Conservation (phyloP, 768 basidiomycete species). For the Sporobolomyces pararoseus region DNA sequence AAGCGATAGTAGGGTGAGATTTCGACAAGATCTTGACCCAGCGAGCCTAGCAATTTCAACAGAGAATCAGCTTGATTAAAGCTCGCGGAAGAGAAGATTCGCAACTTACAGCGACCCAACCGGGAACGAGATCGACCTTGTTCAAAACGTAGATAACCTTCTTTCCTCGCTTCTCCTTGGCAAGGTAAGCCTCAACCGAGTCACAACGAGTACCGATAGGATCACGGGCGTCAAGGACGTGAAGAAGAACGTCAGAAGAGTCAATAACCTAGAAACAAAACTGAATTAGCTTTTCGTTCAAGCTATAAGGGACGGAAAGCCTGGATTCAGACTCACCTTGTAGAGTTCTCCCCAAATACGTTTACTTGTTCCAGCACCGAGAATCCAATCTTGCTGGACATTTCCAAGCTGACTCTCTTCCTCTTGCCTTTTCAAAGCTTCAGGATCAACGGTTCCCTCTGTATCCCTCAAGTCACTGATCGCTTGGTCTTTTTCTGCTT, state of each 20-base stretch:
- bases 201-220: conserved; percentile 93
- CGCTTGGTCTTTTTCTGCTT: conserved; percentile 31
- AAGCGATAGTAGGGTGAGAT: conserved; percentile 91
- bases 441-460: conserved; percentile 34
- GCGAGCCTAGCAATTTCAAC: conserved; percentile 61
- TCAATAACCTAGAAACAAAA: conserved; percentile 66
- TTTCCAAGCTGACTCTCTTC: conserved; percentile 31
- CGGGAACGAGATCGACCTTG: conserved; percentile 97
- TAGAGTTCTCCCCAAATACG: conserved; percentile 97
- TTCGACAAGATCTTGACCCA: conserved; percentile 94
- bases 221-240: conserved; percentile 91
- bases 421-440: conserved; percentile 24
- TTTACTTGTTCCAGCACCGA: conserved; percentile 88
- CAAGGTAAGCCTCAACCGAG: conserved; percentile 84
- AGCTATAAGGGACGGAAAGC: no score
- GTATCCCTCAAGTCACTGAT: conserved; percentile 32
- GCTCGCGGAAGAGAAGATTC: neutral
- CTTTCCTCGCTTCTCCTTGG: conserved; percentile 95
- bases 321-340: conserved; percentile 54
- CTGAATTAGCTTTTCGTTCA: neutral
- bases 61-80: neutral
- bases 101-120: conserved; percentile 88
- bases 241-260: conserved; percentile 92
- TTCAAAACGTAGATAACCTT: conserved; percentile 94
- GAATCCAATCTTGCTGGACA: conserved; percentile 50